Evolutionary conservation across 495 filamentous ascomycete genomes (phyloP).

Genomic region (Oidiodendron maius): DNA sequence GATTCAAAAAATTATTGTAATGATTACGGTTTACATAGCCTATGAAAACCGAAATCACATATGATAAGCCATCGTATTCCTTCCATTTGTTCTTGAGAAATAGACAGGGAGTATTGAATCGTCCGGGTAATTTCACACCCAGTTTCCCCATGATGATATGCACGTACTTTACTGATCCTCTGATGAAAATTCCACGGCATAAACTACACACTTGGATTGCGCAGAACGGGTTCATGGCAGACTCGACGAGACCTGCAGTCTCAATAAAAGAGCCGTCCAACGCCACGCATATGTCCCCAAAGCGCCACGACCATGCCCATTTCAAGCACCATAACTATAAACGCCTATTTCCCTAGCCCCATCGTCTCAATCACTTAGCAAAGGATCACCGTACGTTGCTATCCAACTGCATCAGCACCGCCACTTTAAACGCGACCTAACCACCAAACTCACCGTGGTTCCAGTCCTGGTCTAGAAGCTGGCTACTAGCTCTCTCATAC

Average conservation of each 20-base stretch:
- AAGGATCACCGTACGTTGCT: slow-evolving; percentile 22
- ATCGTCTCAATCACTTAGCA: slow-evolving; percentile 14
- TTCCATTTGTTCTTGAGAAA: no score
- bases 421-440: not conserved
- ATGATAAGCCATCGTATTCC: no score
- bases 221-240: no score
- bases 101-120: not conserved
- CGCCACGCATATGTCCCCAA: slow-evolving; percentile 10
- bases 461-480: slow-evolving; percentile 16
- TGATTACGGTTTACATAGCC: no score
- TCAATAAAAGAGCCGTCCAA: no score
- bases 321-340: not conserved
- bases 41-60: no score
- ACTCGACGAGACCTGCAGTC: no score
- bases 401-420: slow-evolving; percentile 1
- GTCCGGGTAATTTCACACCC: not conserved
- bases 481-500: slow-evolving; percentile 15
- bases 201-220: no score
- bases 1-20: no score
- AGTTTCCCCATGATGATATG: not conserved
- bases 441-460: slow-evolving; percentile 10
- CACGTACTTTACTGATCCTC: not conserved
- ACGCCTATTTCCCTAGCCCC: not conserved
- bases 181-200: not conserved
- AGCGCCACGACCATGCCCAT: not conserved